Percentiles rank a stretch among this genome's conserved stretches.
Conservation (phyloP, 495 filamentous ascomycete species). For the Hypoxylon crocopeplum region DNA sequence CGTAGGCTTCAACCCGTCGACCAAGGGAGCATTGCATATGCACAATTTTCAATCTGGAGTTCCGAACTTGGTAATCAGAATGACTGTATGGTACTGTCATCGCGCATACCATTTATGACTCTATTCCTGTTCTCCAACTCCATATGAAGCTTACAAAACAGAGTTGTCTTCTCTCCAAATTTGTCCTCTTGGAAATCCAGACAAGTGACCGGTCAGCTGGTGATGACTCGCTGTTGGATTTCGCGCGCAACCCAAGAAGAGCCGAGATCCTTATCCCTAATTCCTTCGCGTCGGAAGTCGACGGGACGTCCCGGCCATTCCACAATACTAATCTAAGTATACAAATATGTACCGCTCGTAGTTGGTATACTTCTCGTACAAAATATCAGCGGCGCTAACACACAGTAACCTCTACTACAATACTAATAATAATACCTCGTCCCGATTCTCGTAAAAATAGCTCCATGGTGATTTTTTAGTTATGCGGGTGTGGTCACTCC, state of each 20-base stretch:
- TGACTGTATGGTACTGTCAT: slow-evolving; percentile 20
- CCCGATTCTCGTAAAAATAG: slow-evolving; percentile 5
- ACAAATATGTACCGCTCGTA: too few relatives aligned
- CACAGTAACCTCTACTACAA: neutral
- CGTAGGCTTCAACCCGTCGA: slow-evolving; percentile 3
- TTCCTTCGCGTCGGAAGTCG: slow-evolving; percentile 4
- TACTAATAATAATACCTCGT: slow-evolving; percentile 25
- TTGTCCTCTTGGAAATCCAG: slow-evolving; percentile 20
- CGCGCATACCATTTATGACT: slow-evolving; percentile 19
- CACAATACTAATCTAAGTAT: neutral
- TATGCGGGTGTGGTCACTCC: slow-evolving; percentile 13
- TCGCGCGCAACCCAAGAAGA: slow-evolving; percentile 14
- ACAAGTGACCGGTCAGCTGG: slow-evolving; percentile 11
- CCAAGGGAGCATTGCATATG: slow-evolving; percentile 32
- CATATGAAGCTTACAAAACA: slow-evolving; percentile 4
- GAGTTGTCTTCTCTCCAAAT: neutral
- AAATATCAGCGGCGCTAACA: neutral
- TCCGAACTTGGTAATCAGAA: slow-evolving; percentile 15
- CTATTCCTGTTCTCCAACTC: neutral
- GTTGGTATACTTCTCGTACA: too few relatives aligned
- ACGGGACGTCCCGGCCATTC: slow-evolving; percentile 31
- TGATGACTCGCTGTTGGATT: slow-evolving; percentile 18
- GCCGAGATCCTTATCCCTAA: slow-evolving; percentile 7
- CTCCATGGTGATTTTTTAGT: slow-evolving; percentile 15
- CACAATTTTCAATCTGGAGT: slow-evolving; percentile 27